phyloP scores from a whole-genome alignment of 148 eudicot genomes.

The Polygonum maritimum region DNA sequence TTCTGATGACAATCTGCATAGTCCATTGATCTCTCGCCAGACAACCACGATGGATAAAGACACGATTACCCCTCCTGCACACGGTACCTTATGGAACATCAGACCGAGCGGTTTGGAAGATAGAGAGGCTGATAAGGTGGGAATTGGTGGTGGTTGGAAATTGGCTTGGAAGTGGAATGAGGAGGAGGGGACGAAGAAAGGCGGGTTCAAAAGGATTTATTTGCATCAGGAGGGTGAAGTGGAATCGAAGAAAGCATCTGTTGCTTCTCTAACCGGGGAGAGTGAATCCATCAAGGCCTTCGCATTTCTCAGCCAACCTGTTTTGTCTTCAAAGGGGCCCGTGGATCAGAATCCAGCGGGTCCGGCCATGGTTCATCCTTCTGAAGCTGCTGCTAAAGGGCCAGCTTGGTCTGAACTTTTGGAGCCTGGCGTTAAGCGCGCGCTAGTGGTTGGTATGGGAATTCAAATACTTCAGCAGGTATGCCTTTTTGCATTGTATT shows the following conservation, averaged over 20 bases:
- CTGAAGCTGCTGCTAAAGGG: conserved; percentile 35
- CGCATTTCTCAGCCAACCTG: conserved; percentile 72
- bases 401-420: conserved; percentile 52
- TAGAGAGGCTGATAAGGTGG: conserved; percentile 24
- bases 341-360: conserved; percentile 32
- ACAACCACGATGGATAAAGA: conserved; percentile 13
- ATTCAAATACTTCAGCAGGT: conserved; percentile 33
- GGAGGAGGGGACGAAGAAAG: conserved; percentile 30
- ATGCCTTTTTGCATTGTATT: conserved; percentile 7
- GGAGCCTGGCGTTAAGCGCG: conserved; percentile 69
- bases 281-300: conserved; percentile 59
- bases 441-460: conserved; percentile 59
- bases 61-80: conserved; percentile 2
- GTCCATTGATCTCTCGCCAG: conserved; percentile 65
- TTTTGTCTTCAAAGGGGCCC: conserved; percentile 33
- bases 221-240: conserved; percentile 58
- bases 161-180: conserved; percentile 51
- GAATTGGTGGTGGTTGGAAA: conserved; percentile 95
- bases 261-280: conserved; percentile 21
- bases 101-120: conserved; percentile 25
- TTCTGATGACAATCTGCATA: conserved; percentile 58
- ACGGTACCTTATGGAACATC: too few species aligned
- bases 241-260: too few species aligned
- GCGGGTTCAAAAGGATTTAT: conserved; percentile 60
- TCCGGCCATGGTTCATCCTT: conserved; percentile 26